phyloP scores from a whole-genome alignment of 2,329 filamentous ascomycete species.

The Phialemoniopsis sp. region DNA sequence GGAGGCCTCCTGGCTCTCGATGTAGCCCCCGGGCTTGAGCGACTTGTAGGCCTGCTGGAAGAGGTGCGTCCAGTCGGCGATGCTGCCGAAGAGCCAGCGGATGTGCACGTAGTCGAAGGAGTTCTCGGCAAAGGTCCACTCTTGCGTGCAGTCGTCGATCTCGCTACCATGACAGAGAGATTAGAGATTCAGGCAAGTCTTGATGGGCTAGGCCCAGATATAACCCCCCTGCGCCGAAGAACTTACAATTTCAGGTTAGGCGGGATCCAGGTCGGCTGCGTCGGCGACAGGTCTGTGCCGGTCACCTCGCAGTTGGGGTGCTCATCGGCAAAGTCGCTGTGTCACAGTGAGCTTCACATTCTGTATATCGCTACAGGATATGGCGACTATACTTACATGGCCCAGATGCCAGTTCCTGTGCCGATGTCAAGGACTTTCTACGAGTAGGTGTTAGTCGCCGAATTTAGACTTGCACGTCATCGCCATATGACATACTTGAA shows the following conservation, averaged over 20 bases:
- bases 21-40: slow-evolving; percentile 45
- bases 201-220: no score
- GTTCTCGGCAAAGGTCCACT: slow-evolving; percentile 38
- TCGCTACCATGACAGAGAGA: slow-evolving; percentile 18
- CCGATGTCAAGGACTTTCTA: slow-evolving; percentile 43
- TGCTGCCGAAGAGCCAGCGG: slow-evolving; percentile 46
- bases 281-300: slow-evolving; percentile 54
- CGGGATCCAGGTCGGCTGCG: slow-evolving; percentile 52
- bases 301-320: slow-evolving; percentile 39
- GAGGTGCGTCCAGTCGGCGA: slow-evolving; percentile 46
- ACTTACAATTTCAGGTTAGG: slow-evolving; percentile 42
- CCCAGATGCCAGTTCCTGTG: slow-evolving; percentile 49
- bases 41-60: slow-evolving; percentile 43
- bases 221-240: no score
- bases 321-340: slow-evolving; percentile 41
- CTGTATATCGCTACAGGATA: no score
- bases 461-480: no score
- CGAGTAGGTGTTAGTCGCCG: background rate
- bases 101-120: slow-evolving; percentile 56
- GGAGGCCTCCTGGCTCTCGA: slow-evolving; percentile 16
- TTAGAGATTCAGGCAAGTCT: no score
- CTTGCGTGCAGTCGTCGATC: slow-evolving; percentile 56
- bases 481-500: background rate
- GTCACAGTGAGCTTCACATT: background rate
- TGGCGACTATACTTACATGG: slow-evolving; percentile 15